Evolutionary conservation across 2,329 filamentous ascomycete genomes (phyloP).

Genomic region (Sporothrix schenckii): DNA sequence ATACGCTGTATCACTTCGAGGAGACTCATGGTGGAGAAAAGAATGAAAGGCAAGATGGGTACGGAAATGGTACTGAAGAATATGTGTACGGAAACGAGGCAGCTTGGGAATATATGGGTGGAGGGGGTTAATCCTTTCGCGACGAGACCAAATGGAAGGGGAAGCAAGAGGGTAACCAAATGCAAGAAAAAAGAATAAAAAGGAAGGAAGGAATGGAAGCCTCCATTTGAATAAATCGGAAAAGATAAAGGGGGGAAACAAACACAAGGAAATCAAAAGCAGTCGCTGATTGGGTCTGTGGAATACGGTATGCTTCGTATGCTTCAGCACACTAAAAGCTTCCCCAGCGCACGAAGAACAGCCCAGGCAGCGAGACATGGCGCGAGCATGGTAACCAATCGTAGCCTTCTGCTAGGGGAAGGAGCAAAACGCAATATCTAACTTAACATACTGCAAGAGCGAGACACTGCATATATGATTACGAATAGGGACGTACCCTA

Average conservation of each 20-base stretch:
- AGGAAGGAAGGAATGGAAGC: background rate
- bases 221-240: background rate
- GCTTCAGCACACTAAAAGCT: background rate
- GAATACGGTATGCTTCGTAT: background rate
- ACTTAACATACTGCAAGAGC: conserved; percentile 5
- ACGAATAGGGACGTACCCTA: background rate
- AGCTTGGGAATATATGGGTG: background rate
- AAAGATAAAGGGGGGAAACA: conserved; percentile 18
- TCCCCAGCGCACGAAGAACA: background rate
- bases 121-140: background rate
- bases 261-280: background rate
- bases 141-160: background rate
- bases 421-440: background rate
- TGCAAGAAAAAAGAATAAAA: background rate
- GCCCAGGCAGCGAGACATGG: conserved; percentile 6
- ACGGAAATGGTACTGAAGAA: too few species aligned
- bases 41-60: background rate
- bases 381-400: background rate
- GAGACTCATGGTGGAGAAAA: conserved; percentile 27
- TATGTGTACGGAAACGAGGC: background rate
- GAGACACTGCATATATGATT: background rate
- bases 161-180: background rate
- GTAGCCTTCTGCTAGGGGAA: background rate
- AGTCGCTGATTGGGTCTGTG: conserved; percentile 5
- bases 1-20: conserved; percentile 42